A percentile compares a stretch with the other conserved stretches of the same genome.
These are phyloP conservation scores for Corymbia citriodora DNA, from an alignment of 441 rosid genomes.

Conservation along the genomic window DNA sequence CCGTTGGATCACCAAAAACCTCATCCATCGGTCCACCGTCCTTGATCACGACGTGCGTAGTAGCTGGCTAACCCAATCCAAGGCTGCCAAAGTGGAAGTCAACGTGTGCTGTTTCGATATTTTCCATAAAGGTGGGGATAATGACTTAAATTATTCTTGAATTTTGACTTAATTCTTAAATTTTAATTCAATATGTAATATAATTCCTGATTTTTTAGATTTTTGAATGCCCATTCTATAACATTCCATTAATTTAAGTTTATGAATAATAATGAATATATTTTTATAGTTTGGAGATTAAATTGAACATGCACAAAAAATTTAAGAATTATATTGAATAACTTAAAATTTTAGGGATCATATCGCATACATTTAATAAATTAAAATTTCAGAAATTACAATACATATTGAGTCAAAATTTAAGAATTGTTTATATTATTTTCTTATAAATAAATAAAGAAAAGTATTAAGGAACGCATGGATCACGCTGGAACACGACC, in stretches of 20 bases:
- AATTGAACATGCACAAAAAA: too few species aligned
- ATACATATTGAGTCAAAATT: too few species aligned
- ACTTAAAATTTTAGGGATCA: too few species aligned
- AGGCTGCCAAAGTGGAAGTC: background rate
- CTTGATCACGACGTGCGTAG: background rate
- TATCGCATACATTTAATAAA: too few species aligned
- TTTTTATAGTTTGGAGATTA: too few species aligned
- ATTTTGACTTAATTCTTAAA: rapidly evolving
- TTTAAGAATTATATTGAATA: too few species aligned
- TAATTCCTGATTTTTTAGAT: rapidly evolving
- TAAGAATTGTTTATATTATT: too few species aligned
- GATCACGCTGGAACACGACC: background rate
- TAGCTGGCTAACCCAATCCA: background rate
- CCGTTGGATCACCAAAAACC: background rate
- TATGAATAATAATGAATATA: rapidly evolving
- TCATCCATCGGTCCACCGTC: background rate
- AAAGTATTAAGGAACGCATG: background rate
- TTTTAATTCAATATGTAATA: too few species aligned
- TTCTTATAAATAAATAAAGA: background rate
- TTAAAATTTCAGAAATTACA: rapidly evolving
- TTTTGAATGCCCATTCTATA: too few species aligned
- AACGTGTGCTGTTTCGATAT: background rate
- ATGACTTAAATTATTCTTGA: rapidly evolving
- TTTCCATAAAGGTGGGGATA: background rate
- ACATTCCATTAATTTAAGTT: too few species aligned